Conservation (phyloP, 139 green algal species). For the Closterium sp. region DNA sequence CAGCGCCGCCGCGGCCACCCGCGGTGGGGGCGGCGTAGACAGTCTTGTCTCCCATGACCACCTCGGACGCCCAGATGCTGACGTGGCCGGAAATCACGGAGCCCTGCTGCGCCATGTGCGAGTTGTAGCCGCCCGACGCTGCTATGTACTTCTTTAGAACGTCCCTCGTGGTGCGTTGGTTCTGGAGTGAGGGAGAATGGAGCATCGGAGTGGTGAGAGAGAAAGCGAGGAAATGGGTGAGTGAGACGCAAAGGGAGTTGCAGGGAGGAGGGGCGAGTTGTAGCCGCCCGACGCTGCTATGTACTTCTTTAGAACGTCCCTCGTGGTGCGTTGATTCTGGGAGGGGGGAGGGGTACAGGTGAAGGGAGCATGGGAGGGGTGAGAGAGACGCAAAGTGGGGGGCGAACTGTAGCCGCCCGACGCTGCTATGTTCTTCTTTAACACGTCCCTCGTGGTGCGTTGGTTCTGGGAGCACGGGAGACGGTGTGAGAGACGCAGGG, state of each 20-base stretch:
- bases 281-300: background rate
- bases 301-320: background rate
- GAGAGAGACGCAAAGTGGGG: background rate
- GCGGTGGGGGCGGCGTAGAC: background rate
- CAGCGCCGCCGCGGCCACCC: background rate
- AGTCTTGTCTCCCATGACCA: background rate
- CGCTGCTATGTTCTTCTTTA: too few relatives aligned
- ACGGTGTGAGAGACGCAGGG: too few relatives aligned
- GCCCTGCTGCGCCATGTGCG: background rate
- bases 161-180: background rate
- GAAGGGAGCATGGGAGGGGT: background rate
- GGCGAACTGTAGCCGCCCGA: too few relatives aligned
- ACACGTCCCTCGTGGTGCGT: too few relatives aligned
- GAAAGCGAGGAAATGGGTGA: background rate
- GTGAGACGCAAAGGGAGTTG: background rate
- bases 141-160: background rate
- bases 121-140: background rate
- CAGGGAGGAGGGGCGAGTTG: background rate
- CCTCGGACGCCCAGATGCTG: background rate
- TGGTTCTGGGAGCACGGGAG: too few relatives aligned
- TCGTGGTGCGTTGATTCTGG: background rate
- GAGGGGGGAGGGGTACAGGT: background rate
- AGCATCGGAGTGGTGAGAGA: background rate
- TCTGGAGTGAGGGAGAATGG: background rate
- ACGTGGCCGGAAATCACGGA: background rate